Evolutionary conservation across 768 basidiomycete genomes (phyloP), one percentile per base, ranked within the genome.

Genomic region (Lactarius trivialis): DNA sequence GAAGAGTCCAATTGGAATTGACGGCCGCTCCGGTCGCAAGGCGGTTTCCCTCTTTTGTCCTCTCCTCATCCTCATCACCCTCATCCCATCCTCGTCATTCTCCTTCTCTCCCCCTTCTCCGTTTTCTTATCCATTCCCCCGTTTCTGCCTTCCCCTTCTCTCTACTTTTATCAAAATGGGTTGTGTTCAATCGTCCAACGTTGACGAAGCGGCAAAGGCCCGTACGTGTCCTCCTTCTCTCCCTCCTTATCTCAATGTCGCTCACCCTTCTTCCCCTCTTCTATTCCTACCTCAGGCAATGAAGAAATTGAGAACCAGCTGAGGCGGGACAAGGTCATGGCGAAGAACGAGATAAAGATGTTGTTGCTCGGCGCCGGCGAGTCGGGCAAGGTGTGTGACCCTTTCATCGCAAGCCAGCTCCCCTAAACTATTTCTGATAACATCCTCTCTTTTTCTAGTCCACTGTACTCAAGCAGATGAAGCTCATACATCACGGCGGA

Each of bases 331-430:
- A 78, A 88, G 49, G 83, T 90, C 79, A 85, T 88, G 82, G 86
- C 88, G 48, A 92, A 91, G 80, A 94, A 93, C 69, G 93, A 94
- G 74, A 93, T 95, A 71, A 95, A 98, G 79, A 96, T 98, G 94
- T 73, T 98, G 65, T 73, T 98, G 61, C 80, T 98, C 30, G 96
- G 96, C 60, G 94, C 96, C 62, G 94, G 96, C 76, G 94, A 97
- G 81, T 94, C 92, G 58, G 95, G 95, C 70, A 97, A 98, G 83
- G 89, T 89, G 52, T 89, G 52, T 15, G 78, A 28, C 21, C 17
- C 11, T 14, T 30, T 48, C 21, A 48, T 11, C 21, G 0, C 32
- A 17, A 26, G 1, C 75, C 11, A 0, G 12, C 9, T 53, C 11
- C n/a, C 28, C 19, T 7, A n/a, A 26, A 15, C 6, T 4, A 4